phyloP scores from a whole-genome alignment of 768 basidiomycete species.

The Tremella mesenterica region DNA sequence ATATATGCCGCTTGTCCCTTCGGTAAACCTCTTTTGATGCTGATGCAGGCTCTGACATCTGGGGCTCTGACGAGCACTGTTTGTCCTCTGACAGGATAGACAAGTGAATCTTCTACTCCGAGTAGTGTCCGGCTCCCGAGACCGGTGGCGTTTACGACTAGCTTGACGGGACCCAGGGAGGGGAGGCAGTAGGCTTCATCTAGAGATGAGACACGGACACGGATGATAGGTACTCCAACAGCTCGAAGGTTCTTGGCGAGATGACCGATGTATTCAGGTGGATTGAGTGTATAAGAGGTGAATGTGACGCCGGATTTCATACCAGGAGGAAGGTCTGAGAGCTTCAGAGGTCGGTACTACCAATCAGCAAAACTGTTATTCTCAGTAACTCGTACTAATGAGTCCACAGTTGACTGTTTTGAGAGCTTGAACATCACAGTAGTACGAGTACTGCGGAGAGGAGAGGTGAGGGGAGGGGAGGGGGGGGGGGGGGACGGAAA shows the following conservation, averaged over 20 bases:
- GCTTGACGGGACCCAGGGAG: slow-evolving; percentile 38
- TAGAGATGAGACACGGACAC: slow-evolving; percentile 48
- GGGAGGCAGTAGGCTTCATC: slow-evolving; percentile 49
- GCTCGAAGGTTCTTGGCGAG: slow-evolving; percentile 47
- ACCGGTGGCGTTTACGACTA: slow-evolving; percentile 56
- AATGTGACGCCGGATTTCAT: slow-evolving; percentile 47
- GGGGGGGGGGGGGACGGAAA: no score
- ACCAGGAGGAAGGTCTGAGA: slow-evolving; percentile 6
- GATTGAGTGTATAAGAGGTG: slow-evolving; percentile 52
- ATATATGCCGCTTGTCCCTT: slow-evolving; percentile 49
- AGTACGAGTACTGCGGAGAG: no score
- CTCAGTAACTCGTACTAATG: not conserved
- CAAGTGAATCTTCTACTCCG: slow-evolving; percentile 64
- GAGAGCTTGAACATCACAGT: no score
- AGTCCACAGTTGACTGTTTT: not conserved
- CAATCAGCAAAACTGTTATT: slow-evolving; percentile 1
- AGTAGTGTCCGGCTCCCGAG: slow-evolving; percentile 63
- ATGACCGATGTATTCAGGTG: slow-evolving; percentile 52
- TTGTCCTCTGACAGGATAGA: slow-evolving; percentile 76
- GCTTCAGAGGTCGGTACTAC: slow-evolving; percentile 16
- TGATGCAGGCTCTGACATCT: slow-evolving; percentile 48
- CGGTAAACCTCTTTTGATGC: not conserved
- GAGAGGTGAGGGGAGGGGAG: no score
- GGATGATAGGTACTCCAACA: slow-evolving; percentile 50
- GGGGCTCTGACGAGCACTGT: slow-evolving; percentile 68